Evolutionary conservation across 495 filamentous ascomycete species (phyloP).

Genomic region (Astrothelium subdiscretum): DNA sequence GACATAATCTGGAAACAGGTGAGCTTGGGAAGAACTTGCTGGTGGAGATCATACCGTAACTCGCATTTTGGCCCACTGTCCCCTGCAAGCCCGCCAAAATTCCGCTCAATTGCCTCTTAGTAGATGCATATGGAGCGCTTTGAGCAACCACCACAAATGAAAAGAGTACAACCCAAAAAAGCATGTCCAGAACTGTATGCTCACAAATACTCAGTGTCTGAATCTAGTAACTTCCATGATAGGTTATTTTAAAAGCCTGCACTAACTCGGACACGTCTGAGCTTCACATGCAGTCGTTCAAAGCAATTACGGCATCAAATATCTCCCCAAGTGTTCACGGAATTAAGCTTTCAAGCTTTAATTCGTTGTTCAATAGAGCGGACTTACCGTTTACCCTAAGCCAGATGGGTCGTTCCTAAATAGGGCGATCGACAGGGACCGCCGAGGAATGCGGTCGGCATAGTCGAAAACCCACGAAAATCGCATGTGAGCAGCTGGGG

Average conservation of each 20-base stretch:
- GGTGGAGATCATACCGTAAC: neutral
- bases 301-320: no score
- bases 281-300: no score
- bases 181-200: neutral
- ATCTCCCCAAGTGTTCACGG: no score
- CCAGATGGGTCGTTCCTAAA: neutral
- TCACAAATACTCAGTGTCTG: neutral
- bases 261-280: no score
- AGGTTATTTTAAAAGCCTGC: no score
- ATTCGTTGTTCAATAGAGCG: no score
- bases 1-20: slow-evolving; percentile 11
- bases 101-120: neutral
- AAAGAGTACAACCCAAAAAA: neutral
- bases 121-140: neutral
- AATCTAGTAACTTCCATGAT: no score
- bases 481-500: neutral
- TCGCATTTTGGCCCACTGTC: neutral
- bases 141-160: neutral
- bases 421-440: neutral
- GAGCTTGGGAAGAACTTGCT: neutral
- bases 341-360: no score
- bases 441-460: neutral
- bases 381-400: no score
- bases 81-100: neutral
- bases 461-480: neutral